Base-by-base conservation (phyloP, 768 basidiomycete genomes). In the Antrodiella citrinella region DNA sequence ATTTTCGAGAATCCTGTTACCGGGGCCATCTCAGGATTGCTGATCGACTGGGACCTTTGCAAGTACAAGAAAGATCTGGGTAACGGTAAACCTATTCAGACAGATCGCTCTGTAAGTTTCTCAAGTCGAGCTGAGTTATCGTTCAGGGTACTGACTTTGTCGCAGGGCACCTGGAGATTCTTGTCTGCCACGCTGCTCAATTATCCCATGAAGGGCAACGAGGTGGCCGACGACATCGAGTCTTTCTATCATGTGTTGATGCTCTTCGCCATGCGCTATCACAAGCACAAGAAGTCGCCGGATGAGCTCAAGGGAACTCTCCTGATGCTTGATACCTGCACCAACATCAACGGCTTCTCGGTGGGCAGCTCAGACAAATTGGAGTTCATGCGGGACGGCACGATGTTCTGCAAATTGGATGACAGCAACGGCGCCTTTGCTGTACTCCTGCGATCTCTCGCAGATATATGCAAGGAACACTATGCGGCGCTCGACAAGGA, bases 21-120 rank as follows among this genome's bases (percentile, higher is more conserved):
- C n/a, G n/a, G n/a, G n/a, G n/a, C n/a, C n/a, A n/a, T n/a, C n/a
- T n/a, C n/a, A 44, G 51, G 51, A 1, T 21, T 49, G 13, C 44
- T 54, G 22, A 54, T 30, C 23, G 52, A 54, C 44, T 54, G 52
- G 52, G 52, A 54, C 35, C 38, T 54, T 5, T 50, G 49, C 23
- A 54, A 50, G 22, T 49, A 46, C n/a, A 30, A 46, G 24, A 38
- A 50, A n/a, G 49, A 54, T 21, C 22, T 54, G 11, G 21, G 10
- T 5, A n/a, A n/a, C 15, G 41, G 21, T 38, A 38, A 18, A 43
- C 41, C 41, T 18, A 22, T 22, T 23, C 45, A 46, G 15, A 46
- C 7, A 7, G 4, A 38, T 12, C 38, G 3, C 13, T 49, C 30
- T n/a, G 40, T 35, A 43, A 18, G 24, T 12, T 24, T 3, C 42